Conservation (phyloP, 371 early-diverging fungal species). For the Mucor velutinosus region DNA sequence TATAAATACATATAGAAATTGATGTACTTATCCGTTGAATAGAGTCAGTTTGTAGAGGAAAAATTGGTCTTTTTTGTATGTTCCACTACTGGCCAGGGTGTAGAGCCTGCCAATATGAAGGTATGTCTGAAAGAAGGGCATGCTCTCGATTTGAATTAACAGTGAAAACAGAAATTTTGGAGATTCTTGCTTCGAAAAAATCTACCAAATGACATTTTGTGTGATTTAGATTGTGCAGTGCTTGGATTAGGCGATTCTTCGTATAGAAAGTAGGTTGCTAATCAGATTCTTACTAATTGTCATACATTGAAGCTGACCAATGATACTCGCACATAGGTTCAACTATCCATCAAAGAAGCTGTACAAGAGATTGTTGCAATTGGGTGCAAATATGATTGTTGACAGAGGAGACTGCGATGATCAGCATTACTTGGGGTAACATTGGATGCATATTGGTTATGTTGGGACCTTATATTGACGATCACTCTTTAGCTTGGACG, state of each 20-base stretch:
- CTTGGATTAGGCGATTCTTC: slow-evolving; percentile 96
- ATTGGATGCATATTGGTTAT: not conserved
- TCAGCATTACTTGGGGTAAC: slow-evolving; percentile 93
- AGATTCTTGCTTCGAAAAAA: slow-evolving; percentile 82
- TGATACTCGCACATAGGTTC: slow-evolving; percentile 60
- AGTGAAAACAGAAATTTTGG: slow-evolving; percentile 72
- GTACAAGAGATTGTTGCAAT: slow-evolving; percentile 80
- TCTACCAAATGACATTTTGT: slow-evolving; percentile 67
- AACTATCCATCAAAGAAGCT: slow-evolving; percentile 96
- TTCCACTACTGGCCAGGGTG: slow-evolving; percentile 96
- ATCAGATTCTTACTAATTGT: not conserved
- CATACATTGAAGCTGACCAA: not conserved
- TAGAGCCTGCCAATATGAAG: slow-evolving; percentile 91
- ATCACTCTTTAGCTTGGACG: slow-evolving; percentile 65
- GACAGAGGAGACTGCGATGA: slow-evolving; percentile 93
- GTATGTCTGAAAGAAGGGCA: slow-evolving; percentile 29
- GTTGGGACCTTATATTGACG: not conserved
- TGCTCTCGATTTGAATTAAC: not conserved
- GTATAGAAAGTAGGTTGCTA: slow-evolving; percentile 69
- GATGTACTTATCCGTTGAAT: not conserved
- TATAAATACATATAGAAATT: not conserved
- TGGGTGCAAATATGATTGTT: slow-evolving; percentile 83
- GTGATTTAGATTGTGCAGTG: slow-evolving; percentile 76
- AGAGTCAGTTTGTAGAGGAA: slow-evolving; percentile 65
- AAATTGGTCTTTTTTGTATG: slow-evolving; percentile 85